These are phyloP conservation scores for Laguncularia racemosa DNA, from an alignment of 345 rosid genomes.

Conservation along the genomic window DNA sequence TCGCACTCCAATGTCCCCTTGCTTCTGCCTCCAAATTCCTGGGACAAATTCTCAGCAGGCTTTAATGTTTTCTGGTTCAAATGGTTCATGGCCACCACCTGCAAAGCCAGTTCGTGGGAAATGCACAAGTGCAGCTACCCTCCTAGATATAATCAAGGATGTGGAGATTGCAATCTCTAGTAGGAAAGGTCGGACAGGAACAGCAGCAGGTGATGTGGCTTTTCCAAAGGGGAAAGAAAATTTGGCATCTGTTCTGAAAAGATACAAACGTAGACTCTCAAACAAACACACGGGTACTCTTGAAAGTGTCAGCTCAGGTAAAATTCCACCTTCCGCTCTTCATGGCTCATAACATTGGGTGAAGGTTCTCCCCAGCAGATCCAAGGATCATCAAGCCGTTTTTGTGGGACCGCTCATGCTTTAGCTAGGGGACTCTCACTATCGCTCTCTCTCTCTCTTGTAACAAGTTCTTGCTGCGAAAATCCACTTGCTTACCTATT, in stretches of 20 bases:
- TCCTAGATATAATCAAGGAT: conserved; percentile 79
- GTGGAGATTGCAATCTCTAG: conserved; percentile 83
- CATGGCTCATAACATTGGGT: conserved; percentile 14
- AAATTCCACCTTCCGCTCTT: conserved; percentile 18
- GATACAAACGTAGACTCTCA: conserved; percentile 82
- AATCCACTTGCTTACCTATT: neutral
- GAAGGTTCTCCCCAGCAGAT: too few relatives aligned
- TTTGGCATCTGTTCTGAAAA: conserved; percentile 89
- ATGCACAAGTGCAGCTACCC: conserved; percentile 58
- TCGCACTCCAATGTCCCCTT: conserved; percentile 60
- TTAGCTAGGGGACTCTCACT: neutral
- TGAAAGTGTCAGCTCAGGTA: conserved; percentile 40
- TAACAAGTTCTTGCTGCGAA: conserved; percentile 5
- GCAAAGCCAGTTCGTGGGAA: conserved; percentile 71
- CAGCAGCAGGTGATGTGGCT: conserved; percentile 97
- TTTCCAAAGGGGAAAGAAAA: conserved; percentile 94
- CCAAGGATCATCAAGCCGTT: too few relatives aligned
- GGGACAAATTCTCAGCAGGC: conserved; percentile 33
- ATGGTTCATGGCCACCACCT: conserved; percentile 67
- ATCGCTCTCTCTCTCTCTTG: conserved; percentile 1
- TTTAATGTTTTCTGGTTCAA: conserved; percentile 49
- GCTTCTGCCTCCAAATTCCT: conserved; percentile 81
- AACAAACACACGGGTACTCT: conserved; percentile 31
- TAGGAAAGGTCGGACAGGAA: conserved; percentile 89
- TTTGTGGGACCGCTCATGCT: neutral